Evolutionary conservation across 1,284 basidiomycete species (phyloP), one percentile per base, ranked within the genome.

Genomic region (Trichosporon sp.): DNA sequence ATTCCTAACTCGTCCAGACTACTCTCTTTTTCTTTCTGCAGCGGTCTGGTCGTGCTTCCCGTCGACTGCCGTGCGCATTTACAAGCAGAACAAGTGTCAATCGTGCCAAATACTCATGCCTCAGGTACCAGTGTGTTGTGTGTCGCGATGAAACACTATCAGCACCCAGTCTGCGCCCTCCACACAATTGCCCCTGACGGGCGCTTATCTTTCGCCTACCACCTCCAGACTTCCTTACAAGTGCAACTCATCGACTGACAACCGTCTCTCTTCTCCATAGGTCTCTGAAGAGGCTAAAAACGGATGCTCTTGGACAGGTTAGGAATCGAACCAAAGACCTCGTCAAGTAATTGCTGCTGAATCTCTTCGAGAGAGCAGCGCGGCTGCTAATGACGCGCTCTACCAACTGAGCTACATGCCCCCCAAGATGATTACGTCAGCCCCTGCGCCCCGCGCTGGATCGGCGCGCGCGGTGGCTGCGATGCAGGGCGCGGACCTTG

Each of bases 281-380:
- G 18, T 2, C 21, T 6, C 9, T 21, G n/a, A 47, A n/a, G n/a
- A 15, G 44, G 5, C 18, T 6, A 42, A 47, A 47, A 47, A 47
- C 18, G 9, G 11, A 6, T 5, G 6, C 3, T 51, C 47, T 51
- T 51, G 47, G 47, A 51, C 47, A 51, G 47, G 47, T 51, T 51
- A 51, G 47, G 47, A 51, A 51, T 51, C 47, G 47, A 51, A 51
- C 47, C 47, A 51, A 51, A 51, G 47, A 51, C 47, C 47, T 51
- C 47, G 47, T 51, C 47, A 51, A 51, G 47, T 51, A 51, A 51
- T 51, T n/a, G 21, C 7, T n/a, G 47, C 47, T 12, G 47, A 34
- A 12, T 34, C 11, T 25, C 47, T 51, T 25, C 21, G 2, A 51
- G 11, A 51, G 47, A 51, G 5, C 47, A 51, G 47, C 21, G 7